Evolutionary conservation across 352 stramenopile genomes (phyloP).

Genomic region (Globisporangium rhizosaccharum): DNA sequence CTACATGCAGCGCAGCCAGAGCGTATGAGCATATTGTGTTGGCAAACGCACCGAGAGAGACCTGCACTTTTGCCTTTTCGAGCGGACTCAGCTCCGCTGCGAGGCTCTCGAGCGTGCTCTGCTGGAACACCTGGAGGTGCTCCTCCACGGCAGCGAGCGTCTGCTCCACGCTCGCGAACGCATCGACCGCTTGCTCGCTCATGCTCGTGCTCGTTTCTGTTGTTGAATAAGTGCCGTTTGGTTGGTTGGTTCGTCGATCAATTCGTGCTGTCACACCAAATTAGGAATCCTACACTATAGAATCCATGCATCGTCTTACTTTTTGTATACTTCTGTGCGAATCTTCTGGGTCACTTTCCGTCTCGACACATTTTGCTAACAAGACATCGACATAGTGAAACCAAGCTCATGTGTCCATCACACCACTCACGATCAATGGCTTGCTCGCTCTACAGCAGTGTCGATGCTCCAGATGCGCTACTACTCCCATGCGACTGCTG

Average conservation of each 20-base stretch:
- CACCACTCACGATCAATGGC: background rate
- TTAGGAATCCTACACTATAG: background rate
- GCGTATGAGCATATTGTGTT: background rate
- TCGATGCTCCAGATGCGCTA: background rate
- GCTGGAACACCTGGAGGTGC: slow-evolving; percentile 55
- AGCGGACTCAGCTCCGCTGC: slow-evolving; percentile 51
- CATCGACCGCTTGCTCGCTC: slow-evolving; percentile 59
- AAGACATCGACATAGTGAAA: no score
- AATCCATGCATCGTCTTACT: background rate
- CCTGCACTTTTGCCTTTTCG: slow-evolving; percentile 80
- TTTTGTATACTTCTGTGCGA: background rate
- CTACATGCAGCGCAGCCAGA: background rate
- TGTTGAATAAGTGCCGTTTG: background rate
- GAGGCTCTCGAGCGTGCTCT: slow-evolving; percentile 52
- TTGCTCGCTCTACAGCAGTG: slow-evolving; percentile 1
- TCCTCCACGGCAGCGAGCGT: slow-evolving; percentile 72
- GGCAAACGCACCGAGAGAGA: slow-evolving; percentile 57
- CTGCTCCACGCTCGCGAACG: slow-evolving; percentile 70
- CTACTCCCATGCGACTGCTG: slow-evolving; percentile 1
- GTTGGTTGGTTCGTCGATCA: slow-evolving; percentile 14
- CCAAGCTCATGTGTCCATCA: no score
- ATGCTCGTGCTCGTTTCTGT: slow-evolving; percentile 17
- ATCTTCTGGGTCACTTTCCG: background rate
- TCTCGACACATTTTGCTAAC: no score
- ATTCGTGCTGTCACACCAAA: background rate